Conservation (phyloP, 352 stramenopile species). For the Elongisporangium prolatum region DNA sequence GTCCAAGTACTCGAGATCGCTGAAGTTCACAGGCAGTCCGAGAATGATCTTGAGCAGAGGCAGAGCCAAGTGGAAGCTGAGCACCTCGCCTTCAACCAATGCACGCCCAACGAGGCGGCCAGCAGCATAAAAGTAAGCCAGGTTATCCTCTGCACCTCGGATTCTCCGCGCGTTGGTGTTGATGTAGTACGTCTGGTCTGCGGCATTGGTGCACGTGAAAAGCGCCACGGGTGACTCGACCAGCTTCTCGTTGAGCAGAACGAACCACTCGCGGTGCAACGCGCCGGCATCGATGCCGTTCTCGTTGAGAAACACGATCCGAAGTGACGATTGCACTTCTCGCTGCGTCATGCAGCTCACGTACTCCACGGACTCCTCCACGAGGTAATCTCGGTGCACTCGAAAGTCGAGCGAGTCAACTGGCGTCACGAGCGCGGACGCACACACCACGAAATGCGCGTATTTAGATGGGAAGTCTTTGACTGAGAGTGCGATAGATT, state of each 20-base stretch:
- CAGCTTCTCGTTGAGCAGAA: slow-evolving; percentile 47
- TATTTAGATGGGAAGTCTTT: slow-evolving; percentile 50
- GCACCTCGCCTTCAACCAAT: slow-evolving; percentile 85
- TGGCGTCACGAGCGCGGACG: slow-evolving; percentile 34
- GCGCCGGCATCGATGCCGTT: slow-evolving; percentile 69
- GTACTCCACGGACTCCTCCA: slow-evolving; percentile 51
- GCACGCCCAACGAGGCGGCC: slow-evolving; percentile 43
- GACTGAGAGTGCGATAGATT: slow-evolving; percentile 22
- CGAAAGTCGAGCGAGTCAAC: slow-evolving; percentile 39
- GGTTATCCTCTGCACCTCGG: slow-evolving; percentile 23
- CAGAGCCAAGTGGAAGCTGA: slow-evolving; percentile 85
- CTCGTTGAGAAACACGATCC: slow-evolving; percentile 69
- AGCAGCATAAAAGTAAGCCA: slow-evolving; percentile 39
- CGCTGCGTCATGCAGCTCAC: slow-evolving; percentile 33
- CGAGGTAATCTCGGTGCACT: slow-evolving; percentile 29
- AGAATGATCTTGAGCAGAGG: slow-evolving; percentile 48
- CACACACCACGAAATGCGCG: slow-evolving; percentile 38
- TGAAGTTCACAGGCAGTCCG: slow-evolving; percentile 30
- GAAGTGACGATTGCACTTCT: slow-evolving; percentile 29
- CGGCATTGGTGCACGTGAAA: slow-evolving; percentile 34
- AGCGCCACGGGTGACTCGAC: slow-evolving; percentile 24
- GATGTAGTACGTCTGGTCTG: slow-evolving; percentile 48
- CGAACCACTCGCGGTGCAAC: slow-evolving; percentile 77
- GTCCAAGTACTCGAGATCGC: slow-evolving; percentile 39
- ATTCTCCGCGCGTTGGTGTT: slow-evolving; percentile 29